Conservation (phyloP, 352 stramenopile species). For the Phytophthora hybrid region DNA sequence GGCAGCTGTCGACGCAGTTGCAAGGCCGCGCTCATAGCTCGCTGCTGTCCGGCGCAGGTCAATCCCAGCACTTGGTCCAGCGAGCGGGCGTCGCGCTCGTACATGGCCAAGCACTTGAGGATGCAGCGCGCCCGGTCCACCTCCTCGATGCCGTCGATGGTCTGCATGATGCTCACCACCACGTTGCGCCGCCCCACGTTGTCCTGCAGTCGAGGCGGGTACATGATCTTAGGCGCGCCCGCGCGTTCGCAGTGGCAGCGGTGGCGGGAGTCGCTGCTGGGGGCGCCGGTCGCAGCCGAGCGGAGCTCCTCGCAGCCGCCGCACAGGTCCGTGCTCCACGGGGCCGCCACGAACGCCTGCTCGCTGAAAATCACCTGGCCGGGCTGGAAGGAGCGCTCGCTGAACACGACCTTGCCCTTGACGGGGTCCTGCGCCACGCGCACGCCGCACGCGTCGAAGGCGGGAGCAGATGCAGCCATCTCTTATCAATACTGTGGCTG, state of each 20-base stretch:
- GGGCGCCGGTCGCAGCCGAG: conserved; percentile 28
- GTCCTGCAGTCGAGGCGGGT: conserved; percentile 51
- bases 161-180: conserved; percentile 63
- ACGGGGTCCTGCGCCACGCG: conserved; percentile 54
- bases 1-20: conserved; percentile 54
- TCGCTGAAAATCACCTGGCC: conserved; percentile 83
- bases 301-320: conserved; percentile 60
- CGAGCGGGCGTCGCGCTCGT: conserved; percentile 50
- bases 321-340: conserved; percentile 76
- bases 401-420: conserved; percentile 74
- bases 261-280: conserved; percentile 28
- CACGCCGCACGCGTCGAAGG: conserved; percentile 65
- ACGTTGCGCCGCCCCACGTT: conserved; percentile 56
- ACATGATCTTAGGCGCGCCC: conserved; percentile 44
- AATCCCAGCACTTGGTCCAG: conserved; percentile 59
- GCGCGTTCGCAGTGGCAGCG: conserved; percentile 52
- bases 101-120: conserved; percentile 73
- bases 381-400: conserved; percentile 56
- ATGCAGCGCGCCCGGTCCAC: conserved; percentile 78
- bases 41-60: conserved; percentile 55
- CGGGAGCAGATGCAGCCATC: conserved; percentile 53
- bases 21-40: conserved; percentile 48
- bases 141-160: conserved; percentile 69
- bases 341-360: conserved; percentile 73
- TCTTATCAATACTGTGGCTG: background rate